phyloP scores from a whole-genome alignment of 208 protist genomes.

The Leishmania major region DNA sequence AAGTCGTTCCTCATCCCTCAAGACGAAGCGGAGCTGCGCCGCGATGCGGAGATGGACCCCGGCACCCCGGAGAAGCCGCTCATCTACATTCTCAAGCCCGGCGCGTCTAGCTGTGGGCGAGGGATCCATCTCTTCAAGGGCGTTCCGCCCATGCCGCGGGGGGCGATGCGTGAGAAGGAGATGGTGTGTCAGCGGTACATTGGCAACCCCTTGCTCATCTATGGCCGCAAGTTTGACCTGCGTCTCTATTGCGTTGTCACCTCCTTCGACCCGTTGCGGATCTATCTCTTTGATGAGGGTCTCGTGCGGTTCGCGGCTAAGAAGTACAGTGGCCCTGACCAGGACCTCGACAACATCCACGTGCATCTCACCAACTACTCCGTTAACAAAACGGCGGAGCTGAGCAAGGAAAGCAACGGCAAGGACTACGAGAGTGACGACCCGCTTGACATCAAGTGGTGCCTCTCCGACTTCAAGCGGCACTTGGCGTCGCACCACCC shows the following conservation, averaged over 20 bases:
- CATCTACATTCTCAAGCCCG: conserved; percentile 91
- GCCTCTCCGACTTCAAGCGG: conserved; percentile 77
- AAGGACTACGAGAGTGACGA: conserved; percentile 75
- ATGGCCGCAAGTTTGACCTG: conserved; percentile 95
- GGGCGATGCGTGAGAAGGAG: conserved; percentile 31
- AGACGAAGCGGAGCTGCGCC: conserved; percentile 59
- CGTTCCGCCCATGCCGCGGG: conserved; percentile 70
- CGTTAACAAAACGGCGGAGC: conserved; percentile 94
- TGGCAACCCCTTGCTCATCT: conserved; percentile 93
- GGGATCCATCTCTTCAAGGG: conserved; percentile 80
- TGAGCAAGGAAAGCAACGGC: conserved; percentile 62
- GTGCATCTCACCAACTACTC: conserved; percentile 98
- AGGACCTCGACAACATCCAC: conserved; percentile 86
- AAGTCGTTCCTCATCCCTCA: conserved; percentile 85
- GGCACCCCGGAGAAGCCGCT: conserved; percentile 62
- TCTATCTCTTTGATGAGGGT: conserved; percentile 94
- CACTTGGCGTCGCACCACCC: conserved; percentile 55
- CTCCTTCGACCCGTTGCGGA: conserved; percentile 87
- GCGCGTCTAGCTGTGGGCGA: conserved; percentile 87
- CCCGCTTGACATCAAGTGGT: conserved; percentile 91
- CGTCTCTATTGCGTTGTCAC: conserved; percentile 94
- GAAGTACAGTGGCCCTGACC: conserved; percentile 84
- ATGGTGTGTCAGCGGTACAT: conserved; percentile 95
- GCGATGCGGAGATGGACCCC: conserved; percentile 65
- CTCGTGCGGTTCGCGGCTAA: conserved; percentile 95